Evolutionary conservation across 371 early-diverging fungal species (phyloP).

Genomic region (Chytridium lagenaria): DNA sequence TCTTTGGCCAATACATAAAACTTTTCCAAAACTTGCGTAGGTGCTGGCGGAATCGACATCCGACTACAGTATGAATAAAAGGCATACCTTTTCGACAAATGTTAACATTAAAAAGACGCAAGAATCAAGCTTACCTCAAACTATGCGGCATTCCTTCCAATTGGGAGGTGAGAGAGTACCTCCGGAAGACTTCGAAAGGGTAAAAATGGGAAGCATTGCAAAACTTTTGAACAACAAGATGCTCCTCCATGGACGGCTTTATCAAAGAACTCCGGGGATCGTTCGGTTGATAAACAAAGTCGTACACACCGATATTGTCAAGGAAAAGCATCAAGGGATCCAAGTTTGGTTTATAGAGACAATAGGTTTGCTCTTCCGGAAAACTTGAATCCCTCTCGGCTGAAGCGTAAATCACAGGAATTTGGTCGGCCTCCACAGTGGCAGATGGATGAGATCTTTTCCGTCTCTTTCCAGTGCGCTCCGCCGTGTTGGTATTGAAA

Average conservation of each 20-base stretch:
- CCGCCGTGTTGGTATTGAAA: too few species aligned
- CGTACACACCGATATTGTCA: not conserved
- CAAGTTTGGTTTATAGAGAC: not conserved
- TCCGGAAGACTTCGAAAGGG: constrained; percentile 9
- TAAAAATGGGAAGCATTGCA: not conserved
- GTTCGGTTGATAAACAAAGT: not conserved
- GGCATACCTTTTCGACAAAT: not conserved
- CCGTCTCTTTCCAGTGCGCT: not conserved
- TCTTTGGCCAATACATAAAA: not conserved
- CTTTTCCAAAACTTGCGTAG: not conserved
- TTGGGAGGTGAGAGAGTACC: not conserved
- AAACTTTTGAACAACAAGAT: not conserved
- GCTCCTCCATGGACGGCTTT: not conserved
- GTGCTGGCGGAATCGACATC: constrained; percentile 5
- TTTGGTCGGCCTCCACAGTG: too few species aligned
- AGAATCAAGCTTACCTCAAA: not conserved
- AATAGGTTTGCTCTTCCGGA: too few species aligned
- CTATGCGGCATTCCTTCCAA: not conserved
- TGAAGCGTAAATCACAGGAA: too few species aligned
- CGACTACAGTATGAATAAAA: not conserved
- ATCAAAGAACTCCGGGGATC: too few species aligned
- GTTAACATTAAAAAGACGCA: not conserved
- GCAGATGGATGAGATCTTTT: too few species aligned
- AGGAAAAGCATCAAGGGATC: constrained; percentile 3
- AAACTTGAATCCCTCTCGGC: not conserved